Evolutionary conservation across 2,329 filamentous ascomycete species (phyloP).

Genomic region (Ophidiomyces ophidiicola): DNA sequence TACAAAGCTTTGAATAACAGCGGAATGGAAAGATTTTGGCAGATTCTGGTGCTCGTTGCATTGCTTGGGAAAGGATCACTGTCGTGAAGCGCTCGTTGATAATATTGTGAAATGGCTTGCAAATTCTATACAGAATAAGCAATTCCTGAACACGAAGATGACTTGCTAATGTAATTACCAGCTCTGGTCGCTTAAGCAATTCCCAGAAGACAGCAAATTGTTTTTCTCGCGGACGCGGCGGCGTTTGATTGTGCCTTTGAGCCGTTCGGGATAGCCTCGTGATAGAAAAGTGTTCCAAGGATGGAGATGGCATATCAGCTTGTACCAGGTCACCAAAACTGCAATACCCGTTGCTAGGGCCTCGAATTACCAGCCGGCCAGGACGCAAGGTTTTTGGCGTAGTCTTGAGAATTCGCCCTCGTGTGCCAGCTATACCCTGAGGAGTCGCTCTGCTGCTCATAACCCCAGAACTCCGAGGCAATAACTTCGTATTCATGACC

Average conservation of each 20-base stretch:
- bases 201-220: conserved; percentile 14
- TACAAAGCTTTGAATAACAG: conserved; percentile 46
- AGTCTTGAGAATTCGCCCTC: conserved; percentile 1
- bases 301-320: conserved; percentile 9
- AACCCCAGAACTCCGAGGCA: neutral
- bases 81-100: conserved; percentile 49
- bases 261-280: conserved; percentile 6
- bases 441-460: neutral
- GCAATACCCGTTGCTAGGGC: conserved; percentile 11
- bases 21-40: conserved; percentile 49
- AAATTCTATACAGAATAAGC: conserved; percentile 53
- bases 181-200: conserved; percentile 28
- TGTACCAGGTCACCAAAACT: conserved; percentile 13
- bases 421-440: neutral
- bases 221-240: no score
- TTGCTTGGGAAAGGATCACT: conserved; percentile 46
- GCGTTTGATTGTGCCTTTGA: neutral
- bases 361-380: conserved; percentile 4
- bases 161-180: conserved; percentile 45
- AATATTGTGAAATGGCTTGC: conserved; percentile 48
- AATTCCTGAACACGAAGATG: conserved; percentile 46
- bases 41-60: conserved; percentile 43
- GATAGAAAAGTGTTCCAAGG: conserved; percentile 12
- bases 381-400: conserved; percentile 9
- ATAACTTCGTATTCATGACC: neutral